Conservation (phyloP, 805 yeast genomes). For the Schwanniomyces yamadae region DNA sequence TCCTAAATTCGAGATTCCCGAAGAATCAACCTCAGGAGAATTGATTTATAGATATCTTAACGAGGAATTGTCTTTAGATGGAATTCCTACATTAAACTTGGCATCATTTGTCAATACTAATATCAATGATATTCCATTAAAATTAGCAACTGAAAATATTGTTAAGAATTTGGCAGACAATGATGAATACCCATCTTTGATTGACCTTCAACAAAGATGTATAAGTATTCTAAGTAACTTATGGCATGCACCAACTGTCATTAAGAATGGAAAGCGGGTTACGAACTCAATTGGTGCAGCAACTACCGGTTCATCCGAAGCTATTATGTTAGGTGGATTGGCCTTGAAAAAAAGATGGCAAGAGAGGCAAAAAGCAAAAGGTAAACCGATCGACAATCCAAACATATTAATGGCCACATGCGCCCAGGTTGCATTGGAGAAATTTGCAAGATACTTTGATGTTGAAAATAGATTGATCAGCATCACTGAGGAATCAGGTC, state of each 20-base stretch:
- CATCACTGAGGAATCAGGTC: conserved; percentile 58
- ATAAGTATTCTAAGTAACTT: conserved; percentile 73
- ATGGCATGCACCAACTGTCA: conserved; percentile 67
- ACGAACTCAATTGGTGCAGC: conserved; percentile 72
- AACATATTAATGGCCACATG: conserved; percentile 90
- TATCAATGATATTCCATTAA: conserved; percentile 40
- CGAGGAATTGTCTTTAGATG: conserved; percentile 79
- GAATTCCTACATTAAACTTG: conserved; percentile 76
- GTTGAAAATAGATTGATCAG: conserved; percentile 80
- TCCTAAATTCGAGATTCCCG: conserved; percentile 65
- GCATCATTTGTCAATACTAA: conserved; percentile 89
- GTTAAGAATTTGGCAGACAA: conserved; percentile 89
- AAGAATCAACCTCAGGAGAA: conserved; percentile 49
- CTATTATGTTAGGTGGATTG: conserved; percentile 88
- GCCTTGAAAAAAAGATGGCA: conserved; percentile 94
- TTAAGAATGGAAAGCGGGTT: conserved; percentile 29
- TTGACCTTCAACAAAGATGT: conserved; percentile 79
- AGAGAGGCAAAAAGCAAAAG: conserved; percentile 54
- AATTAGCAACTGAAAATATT: conserved; percentile 64
- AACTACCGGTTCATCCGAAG: conserved; percentile 92
- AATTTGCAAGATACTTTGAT: conserved; percentile 91
- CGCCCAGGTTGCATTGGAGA: conserved; percentile 92
- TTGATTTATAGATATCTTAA: conserved; percentile 62
- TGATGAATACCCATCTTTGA: conserved; percentile 87
- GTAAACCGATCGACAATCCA: conserved; percentile 63